Evolutionary conservation across 2,329 filamentous ascomycete genomes (phyloP), one percentile per base, ranked within the genome.

Genomic region (Exophiala sp.): DNA sequence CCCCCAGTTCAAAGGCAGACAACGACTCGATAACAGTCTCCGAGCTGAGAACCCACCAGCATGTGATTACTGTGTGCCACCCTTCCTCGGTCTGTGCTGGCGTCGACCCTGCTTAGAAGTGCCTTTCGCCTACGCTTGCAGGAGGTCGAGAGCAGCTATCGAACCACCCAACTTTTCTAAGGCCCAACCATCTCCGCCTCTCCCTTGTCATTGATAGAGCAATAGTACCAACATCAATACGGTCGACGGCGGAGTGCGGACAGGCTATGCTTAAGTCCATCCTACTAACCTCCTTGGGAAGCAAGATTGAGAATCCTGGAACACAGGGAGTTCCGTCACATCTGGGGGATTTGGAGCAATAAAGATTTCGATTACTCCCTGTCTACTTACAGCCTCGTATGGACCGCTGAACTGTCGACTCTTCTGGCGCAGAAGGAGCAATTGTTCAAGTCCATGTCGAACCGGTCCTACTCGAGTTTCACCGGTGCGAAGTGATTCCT

Each of bases 401-500:
- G 7, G 29, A n/a, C 3, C 11, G 29, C 3, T 32, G 29, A 32
- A 32, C 13, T n/a, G n/a, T n/a, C n/a, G n/a, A n/a, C 14, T 37
- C 18, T 37, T 16, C 18, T 37, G 11, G 5, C 6, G 19, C 14
- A 11, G 19, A 11, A 41, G 23, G 13, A 18, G 14, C 11, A n/a
- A 16, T 2, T 41, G 37, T 24, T 22, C 34, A 14, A 48, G 24
- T 37, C 45, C 50, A 52, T 48, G 30, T 47, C 10, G n/a, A 47
- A 34, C 29, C 29, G 39, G 16, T 22, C 18, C 8, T 21, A 6
- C 30, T 34, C 11, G 30, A 5, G 18, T 19, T 38, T 24, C 30
- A 16, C 38, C 19, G 14, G 16, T n/a, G 10, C 13, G 16, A 6
- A 9, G 30, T 23, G 18, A 16, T 14, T 45, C n/a, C n/a, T 32